These are phyloP conservation scores for Scalesia atractyloides DNA, from an alignment of 129 eudicot genomes.

Conservation along the genomic window DNA sequence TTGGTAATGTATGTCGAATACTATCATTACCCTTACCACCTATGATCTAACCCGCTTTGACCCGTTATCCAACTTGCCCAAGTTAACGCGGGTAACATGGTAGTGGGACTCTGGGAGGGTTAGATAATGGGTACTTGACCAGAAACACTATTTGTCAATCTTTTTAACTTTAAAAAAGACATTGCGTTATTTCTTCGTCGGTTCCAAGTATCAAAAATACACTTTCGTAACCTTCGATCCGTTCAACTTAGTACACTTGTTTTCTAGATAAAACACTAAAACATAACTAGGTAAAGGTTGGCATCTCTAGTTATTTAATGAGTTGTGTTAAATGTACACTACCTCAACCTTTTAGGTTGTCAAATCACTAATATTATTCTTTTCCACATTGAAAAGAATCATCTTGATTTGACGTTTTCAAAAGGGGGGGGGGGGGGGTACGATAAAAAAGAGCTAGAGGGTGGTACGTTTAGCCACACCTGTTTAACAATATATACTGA, in stretches of 20 bases:
- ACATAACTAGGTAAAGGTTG: background rate
- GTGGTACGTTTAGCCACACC: too few relatives aligned
- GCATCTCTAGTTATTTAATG: background rate
- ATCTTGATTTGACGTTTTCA: too few relatives aligned
- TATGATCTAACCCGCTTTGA: background rate
- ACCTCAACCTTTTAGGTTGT: too few relatives aligned
- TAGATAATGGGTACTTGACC: background rate
- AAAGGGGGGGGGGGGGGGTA: too few relatives aligned
- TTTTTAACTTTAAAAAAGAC: too few relatives aligned
- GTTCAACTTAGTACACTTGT: background rate
- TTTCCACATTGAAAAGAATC: too few relatives aligned
- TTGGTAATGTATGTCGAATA: slow-evolving; percentile 57
- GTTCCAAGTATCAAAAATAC: background rate
- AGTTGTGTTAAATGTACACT: too few relatives aligned
- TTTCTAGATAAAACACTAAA: background rate
- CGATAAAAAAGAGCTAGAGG: too few relatives aligned
- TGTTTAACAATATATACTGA: background rate
- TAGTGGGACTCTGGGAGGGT: background rate
- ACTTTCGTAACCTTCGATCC: background rate
- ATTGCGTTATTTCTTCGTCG: background rate
- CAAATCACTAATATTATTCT: too few relatives aligned
- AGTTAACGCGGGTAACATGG: background rate
- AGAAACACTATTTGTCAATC: background rate
- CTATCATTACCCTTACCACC: background rate
- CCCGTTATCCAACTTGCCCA: background rate